Evolutionary conservation across 345 rosid species (phyloP).

Genomic region (Brassica nigra): DNA sequence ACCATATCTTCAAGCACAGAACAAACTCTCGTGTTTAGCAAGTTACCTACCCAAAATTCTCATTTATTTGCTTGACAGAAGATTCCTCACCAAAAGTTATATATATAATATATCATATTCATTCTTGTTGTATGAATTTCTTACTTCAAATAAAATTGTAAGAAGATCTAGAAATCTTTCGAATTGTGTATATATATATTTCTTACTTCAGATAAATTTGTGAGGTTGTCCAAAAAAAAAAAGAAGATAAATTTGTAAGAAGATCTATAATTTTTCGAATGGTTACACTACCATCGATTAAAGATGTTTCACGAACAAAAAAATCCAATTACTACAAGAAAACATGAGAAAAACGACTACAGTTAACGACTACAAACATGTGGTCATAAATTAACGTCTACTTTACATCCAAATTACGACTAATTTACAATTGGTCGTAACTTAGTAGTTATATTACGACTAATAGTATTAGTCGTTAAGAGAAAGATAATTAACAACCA

Average conservation of each 20-base stretch:
- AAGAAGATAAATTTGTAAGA: neutral
- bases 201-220: too few relatives aligned
- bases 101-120: neutral
- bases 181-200: neutral
- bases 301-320: neutral
- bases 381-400: too few relatives aligned
- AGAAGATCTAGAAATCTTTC: neutral
- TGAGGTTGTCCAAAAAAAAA: too few relatives aligned
- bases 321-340: too few relatives aligned
- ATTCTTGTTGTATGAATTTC: neutral
- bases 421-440: too few relatives aligned
- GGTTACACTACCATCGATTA: neutral
- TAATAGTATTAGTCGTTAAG: too few relatives aligned
- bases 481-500: too few relatives aligned
- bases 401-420: too few relatives aligned
- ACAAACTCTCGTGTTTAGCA: slow-evolving; percentile 41
- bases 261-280: neutral
- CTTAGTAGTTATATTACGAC: too few relatives aligned
- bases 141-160: neutral
- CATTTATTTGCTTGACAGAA: slow-evolving; percentile 6
- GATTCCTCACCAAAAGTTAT: slow-evolving; percentile 30
- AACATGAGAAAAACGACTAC: too few relatives aligned
- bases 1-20: slow-evolving; percentile 38
- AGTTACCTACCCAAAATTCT: slow-evolving; percentile 24
- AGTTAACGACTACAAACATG: too few relatives aligned